A percentile compares a stretch with the other conserved stretches of the same genome.
phyloP scores from a whole-genome alignment of 306 rosid genomes.

The Hippophae rhamnoides region DNA sequence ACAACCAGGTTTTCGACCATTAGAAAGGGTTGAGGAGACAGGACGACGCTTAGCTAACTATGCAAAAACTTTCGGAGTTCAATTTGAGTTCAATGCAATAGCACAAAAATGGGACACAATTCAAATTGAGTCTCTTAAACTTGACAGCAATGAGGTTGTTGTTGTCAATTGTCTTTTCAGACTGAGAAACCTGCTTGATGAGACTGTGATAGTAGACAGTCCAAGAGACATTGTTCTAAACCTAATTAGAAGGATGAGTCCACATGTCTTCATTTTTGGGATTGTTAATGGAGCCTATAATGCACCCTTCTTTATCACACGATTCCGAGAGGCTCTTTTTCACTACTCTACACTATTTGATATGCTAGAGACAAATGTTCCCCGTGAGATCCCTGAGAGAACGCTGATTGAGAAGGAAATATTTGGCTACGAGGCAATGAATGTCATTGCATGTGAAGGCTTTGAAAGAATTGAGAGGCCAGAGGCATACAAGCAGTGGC shows the following conservation, averaged over 20 bases:
- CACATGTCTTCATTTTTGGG: slow-evolving; percentile 22
- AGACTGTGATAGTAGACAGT: slow-evolving; percentile 27
- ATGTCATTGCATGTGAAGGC: slow-evolving; percentile 37
- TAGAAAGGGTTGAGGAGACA: slow-evolving; percentile 27
- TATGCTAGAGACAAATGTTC: slow-evolving; percentile 25
- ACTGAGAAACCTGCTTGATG: slow-evolving; percentile 31
- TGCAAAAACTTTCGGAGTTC: slow-evolving; percentile 26
- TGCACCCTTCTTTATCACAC: slow-evolving; percentile 27
- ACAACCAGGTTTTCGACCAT: slow-evolving; percentile 35
- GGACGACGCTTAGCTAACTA: slow-evolving; percentile 25
- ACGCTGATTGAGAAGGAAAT: slow-evolving; percentile 28
- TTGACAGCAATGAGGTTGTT: slow-evolving; percentile 24
- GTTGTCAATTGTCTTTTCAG: slow-evolving; percentile 26
- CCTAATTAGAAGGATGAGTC: slow-evolving; percentile 27
- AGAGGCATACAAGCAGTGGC: slow-evolving; percentile 32
- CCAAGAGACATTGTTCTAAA: slow-evolving; percentile 26
- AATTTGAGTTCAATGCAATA: slow-evolving; percentile 31
- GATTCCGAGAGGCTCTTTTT: slow-evolving; percentile 37
- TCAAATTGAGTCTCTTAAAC: slow-evolving; percentile 31
- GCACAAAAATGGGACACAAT: slow-evolving; percentile 35
- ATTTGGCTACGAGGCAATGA: slow-evolving; percentile 29
- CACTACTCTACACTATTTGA: slow-evolving; percentile 32
- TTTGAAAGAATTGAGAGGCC: slow-evolving; percentile 35
- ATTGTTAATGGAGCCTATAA: slow-evolving; percentile 26
- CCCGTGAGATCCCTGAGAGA: slow-evolving; percentile 27